These are phyloP conservation scores for Zygosaccharomyces sapae DNA, from an alignment of 1,139 yeast species.

Conservation along the genomic window DNA sequence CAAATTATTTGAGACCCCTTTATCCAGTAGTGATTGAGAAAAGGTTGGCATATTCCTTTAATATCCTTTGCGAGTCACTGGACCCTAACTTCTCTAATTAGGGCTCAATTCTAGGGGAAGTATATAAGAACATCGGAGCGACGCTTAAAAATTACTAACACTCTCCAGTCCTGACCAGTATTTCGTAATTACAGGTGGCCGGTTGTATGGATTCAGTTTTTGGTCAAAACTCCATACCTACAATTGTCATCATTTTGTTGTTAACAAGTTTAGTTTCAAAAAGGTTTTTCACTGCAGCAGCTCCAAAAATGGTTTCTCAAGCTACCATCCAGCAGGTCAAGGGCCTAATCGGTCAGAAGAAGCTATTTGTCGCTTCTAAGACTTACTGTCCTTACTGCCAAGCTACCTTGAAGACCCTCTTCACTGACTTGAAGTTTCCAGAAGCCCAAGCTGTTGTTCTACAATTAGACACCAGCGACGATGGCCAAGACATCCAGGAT, in stretches of 20 bases:
- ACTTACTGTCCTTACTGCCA: constrained; percentile 70
- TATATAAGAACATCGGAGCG: not conserved
- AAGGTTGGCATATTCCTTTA: not conserved
- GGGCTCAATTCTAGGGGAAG: not conserved
- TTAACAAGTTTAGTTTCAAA: constrained; percentile 14
- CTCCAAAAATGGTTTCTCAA: constrained; percentile 42
- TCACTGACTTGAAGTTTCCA: constrained; percentile 41
- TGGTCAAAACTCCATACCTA: constrained; percentile 9
- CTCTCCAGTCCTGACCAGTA: not conserved
- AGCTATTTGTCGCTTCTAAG: constrained; percentile 83
- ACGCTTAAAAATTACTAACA: not conserved
- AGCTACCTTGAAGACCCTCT: constrained; percentile 56
- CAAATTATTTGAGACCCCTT: too few species aligned
- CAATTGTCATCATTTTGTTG: constrained; percentile 17
- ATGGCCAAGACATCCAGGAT: constrained; percentile 71
- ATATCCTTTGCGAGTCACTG: not conserved
- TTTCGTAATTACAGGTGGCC: not conserved
- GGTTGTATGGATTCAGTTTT: constrained; percentile 9
- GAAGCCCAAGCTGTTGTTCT: constrained; percentile 53
- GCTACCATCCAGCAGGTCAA: constrained; percentile 56
- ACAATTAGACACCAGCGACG: constrained; percentile 57
- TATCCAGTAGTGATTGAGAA: too few species aligned
- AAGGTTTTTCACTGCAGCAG: constrained; percentile 16
- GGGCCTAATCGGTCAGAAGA: constrained; percentile 58
- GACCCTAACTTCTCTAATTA: not conserved